Percentiles rank a stretch among this genome's conserved stretches.
Conservation (phyloP, 2,329 filamentous ascomycete genomes). For the Cordyceps farinosa region DNA sequence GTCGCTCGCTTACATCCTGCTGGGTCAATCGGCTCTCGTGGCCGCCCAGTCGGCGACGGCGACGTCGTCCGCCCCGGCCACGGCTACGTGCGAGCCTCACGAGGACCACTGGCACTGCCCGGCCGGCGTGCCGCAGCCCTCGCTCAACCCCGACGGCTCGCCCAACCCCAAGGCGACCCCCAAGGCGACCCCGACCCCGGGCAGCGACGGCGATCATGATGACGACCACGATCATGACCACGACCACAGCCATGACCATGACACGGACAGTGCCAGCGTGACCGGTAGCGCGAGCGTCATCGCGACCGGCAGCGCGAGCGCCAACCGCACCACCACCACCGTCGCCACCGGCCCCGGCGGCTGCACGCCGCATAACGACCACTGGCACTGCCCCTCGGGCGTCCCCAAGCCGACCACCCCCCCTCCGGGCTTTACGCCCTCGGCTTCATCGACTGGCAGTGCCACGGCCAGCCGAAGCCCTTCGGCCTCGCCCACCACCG, state of each 20-base stretch:
- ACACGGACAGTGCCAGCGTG: background rate
- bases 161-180: slow-evolving; percentile 8
- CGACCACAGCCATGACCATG: slow-evolving; percentile 14
- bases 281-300: background rate
- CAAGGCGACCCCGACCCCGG: background rate
- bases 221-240: slow-evolving; percentile 9
- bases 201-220: background rate
- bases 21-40: slow-evolving; percentile 14
- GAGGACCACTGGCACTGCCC: slow-evolving; percentile 15
- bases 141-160: slow-evolving; percentile 7
- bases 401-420: slow-evolving; percentile 17
- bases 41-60: slow-evolving; percentile 6
- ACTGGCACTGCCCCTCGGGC: slow-evolving; percentile 23
- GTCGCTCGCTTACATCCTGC: slow-evolving; percentile 8
- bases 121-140: slow-evolving; percentile 10
- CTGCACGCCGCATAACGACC: slow-evolving; percentile 20
- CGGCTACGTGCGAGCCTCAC: slow-evolving; percentile 15
- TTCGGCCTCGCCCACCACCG: slow-evolving; percentile 7
- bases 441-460: background rate
- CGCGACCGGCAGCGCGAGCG: background rate
- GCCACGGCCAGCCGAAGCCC: background rate
- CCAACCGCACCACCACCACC: background rate
- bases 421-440: slow-evolving; percentile 13
- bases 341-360: background rate
- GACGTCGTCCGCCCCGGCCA: background rate